Evolutionary conservation across 192 early-diverging fungal species (phyloP), one percentile per base, ranked within the genome.

Genomic region (Chytriomyces sp.): DNA sequence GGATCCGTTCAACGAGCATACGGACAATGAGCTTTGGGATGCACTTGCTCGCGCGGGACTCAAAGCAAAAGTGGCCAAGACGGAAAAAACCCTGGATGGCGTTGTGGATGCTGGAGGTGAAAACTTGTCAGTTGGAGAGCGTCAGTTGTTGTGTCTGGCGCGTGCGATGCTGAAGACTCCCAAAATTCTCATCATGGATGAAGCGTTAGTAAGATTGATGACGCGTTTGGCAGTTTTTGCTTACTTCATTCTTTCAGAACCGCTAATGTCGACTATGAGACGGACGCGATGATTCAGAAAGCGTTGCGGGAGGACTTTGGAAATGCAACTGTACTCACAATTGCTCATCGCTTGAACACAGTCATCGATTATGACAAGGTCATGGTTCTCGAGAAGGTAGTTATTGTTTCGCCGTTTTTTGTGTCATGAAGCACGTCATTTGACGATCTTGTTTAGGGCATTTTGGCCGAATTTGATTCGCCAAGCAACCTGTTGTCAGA

Each of bases 81-180:
- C 34, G 10, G 75, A 87, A 38, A 86, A 44, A 73, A 85, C 60
- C 58, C 69, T 96, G 30, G 90, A 93, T 30, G 84, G 86, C 5
- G 62, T 64, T 25, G 86, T 98, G 2, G 75, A 83, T 26, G 89
- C 91, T 64, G 88, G 91, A 31, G 95, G 95, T 53, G 90, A 90
- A 64, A 95, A 95, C 80, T 89, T 95, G 66, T 90, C 86, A 34
- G 87, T 93, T 28, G 93, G 93, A n/a, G 89, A 92, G 71, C 77
- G 84, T 3, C 84, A 86, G 52, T 73, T 91, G 55, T 17, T 88
- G 39, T 88, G 86, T 61, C 67, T 88, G 3, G 83, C 84, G 5
- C 73, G 86, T 25, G 86, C 86, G 3, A 72, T 88, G 81, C 73
- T 88, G 6, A 63, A 66, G 39, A 78, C 72, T 34, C 76, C 85